Evolutionary conservation across 768 basidiomycete species (phyloP), one percentile per base, ranked within the genome.

Genomic region (Kwoniella botswanensis): DNA sequence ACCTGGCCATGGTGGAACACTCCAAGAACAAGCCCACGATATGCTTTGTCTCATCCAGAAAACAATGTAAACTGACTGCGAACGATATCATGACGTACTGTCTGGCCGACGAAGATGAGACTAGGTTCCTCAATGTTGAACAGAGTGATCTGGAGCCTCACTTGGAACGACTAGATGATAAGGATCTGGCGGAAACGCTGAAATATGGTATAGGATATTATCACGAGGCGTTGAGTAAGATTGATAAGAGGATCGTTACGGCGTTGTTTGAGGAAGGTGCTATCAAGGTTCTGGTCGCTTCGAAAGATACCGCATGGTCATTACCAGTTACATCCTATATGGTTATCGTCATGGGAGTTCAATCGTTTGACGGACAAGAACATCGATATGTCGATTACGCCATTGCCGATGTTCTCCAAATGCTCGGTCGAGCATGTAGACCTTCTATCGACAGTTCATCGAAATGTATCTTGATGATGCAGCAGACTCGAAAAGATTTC

Each of bases 281-380:
- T 15, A 93, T 99, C 64, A 96, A 97, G 82, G 90, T 98, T 22
- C 85, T 99, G 63, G 90, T 98, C 53, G 95, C 94, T 0, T 96
- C 94, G 4, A 95, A 96, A 92, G 97, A 98, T 75, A 94, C 93
- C 0, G 93, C 94, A 0, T 99, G 97, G 97, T 93, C 90, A 79
- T 86, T 99, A 7, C 95, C 97, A 0, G 90, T 97, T 18, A 89
- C 93, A 0, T 90, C 93, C 69, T 95, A 97, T 84, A 97, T 98
- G 93, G 95, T 98, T 54, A 90, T 99, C 82, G 93, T 99, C 76
- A 98, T 98, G 95, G 96, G 96, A n/a, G 94, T 98, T 0, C 97
- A 99, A 80, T 91, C 85, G 70, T 98, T 92, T 76, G 95, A 98
- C 83, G 96, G 96, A 79, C 93, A 94, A 84, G 97, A 99, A 78